Conservation (phyloP, 2,329 filamentous ascomycete genomes). For the Monilinia vaccinii-corymbosi region DNA sequence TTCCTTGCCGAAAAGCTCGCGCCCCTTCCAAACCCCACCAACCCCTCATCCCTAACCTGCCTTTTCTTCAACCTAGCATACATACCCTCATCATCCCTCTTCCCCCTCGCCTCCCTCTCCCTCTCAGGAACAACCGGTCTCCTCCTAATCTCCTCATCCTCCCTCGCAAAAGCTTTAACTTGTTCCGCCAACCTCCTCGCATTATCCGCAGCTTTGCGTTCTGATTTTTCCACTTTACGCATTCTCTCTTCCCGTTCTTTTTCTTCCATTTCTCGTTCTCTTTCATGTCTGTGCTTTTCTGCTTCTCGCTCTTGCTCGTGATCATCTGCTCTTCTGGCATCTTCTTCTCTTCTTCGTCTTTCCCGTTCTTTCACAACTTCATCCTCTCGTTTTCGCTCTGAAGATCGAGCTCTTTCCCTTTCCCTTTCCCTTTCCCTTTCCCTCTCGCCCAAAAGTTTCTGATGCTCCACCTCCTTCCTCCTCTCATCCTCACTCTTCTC, state of each 20-base stretch:
- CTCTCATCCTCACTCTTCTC: not conserved
- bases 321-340: not conserved
- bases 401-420: not conserved
- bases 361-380: not conserved
- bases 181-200: conserved; percentile 12
- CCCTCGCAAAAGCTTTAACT: conserved; percentile 15
- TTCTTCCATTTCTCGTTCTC: not conserved
- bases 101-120: not conserved
- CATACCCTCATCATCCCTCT: not conserved
- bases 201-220: conserved; percentile 10
- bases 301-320: not conserved
- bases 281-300: not conserved
- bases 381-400: not conserved
- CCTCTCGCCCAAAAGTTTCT: not conserved
- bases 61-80: not conserved
- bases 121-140: conserved; percentile 23
- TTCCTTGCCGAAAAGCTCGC: not conserved
- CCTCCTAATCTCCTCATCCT: conserved; percentile 25
- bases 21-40: not conserved
- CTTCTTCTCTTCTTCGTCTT: not conserved
- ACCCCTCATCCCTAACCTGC: not conserved
- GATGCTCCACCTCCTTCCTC: not conserved
- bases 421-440: not conserved
- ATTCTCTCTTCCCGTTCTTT: not conserved
- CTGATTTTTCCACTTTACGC: conserved; percentile 6